phyloP scores from a whole-genome alignment of 2,329 filamentous ascomycete species.

The Colletotrichum melonis region DNA sequence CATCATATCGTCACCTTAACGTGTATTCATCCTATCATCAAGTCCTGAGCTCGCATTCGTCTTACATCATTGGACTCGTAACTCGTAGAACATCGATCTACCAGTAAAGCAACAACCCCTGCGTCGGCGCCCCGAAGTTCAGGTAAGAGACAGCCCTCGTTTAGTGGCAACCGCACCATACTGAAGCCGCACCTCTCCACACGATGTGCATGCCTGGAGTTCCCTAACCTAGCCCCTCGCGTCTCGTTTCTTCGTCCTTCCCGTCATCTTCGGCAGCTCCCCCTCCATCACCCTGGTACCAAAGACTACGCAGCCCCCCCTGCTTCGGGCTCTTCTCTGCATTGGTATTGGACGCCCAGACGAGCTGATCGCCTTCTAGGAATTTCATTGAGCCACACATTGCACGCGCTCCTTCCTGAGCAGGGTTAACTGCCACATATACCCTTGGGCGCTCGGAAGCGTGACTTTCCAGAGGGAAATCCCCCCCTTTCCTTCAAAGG shows the following conservation, averaged over 20 bases:
- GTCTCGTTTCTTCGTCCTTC: conserved; percentile 32
- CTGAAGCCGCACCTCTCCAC: conserved; percentile 31
- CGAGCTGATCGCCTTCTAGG: conserved; percentile 34
- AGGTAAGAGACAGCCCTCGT: conserved; percentile 32
- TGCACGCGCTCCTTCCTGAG: conserved; percentile 17
- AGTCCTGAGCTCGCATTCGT: neutral
- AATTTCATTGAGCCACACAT: conserved; percentile 34
- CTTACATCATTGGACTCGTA: neutral
- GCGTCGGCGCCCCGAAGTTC: conserved; percentile 12
- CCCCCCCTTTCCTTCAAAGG: conserved; percentile 19
- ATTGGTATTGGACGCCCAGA: conserved; percentile 35
- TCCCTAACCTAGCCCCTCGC: conserved; percentile 29
- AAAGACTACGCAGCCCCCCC: conserved; percentile 28
- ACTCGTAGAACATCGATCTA: neutral
- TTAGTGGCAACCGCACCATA: conserved; percentile 32
- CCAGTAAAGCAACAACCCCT: neutral
- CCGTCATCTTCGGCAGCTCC: conserved; percentile 33
- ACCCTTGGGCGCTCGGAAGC: conserved; percentile 30
- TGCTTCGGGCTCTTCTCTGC: conserved; percentile 36
- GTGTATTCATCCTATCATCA: neutral
- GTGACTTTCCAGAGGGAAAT: conserved; percentile 26
- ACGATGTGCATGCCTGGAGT: conserved; percentile 31
- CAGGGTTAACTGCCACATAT: conserved; percentile 35
- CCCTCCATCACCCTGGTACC: conserved; percentile 18
- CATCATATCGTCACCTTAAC: neutral